These are phyloP conservation scores for Alternaria sp. DNA, from an alignment of 2,329 filamentous ascomycete species.

Conservation along the genomic window DNA sequence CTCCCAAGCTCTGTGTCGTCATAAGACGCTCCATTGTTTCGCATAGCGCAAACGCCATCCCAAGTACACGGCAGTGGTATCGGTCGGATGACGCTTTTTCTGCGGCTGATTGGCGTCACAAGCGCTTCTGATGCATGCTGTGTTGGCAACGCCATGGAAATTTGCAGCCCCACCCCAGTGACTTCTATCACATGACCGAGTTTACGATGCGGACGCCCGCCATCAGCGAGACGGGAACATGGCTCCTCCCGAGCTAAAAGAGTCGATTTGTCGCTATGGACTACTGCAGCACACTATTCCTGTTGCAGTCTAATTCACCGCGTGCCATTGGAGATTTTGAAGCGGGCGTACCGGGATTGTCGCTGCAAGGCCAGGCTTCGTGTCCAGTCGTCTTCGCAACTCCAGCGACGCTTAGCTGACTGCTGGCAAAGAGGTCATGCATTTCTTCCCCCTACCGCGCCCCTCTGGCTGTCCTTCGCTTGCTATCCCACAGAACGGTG, in stretches of 20 bases:
- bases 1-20: constrained; percentile 34
- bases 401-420: constrained; percentile 50
- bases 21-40: constrained; percentile 20
- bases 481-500: constrained; percentile 31
- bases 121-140: constrained; percentile 47
- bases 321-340: constrained; percentile 30
- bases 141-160: constrained; percentile 41
- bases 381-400: constrained; percentile 46
- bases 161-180: constrained; percentile 33
- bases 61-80: constrained; percentile 42
- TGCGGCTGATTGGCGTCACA: constrained; percentile 43
- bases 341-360: constrained; percentile 26
- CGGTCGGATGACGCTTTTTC: constrained; percentile 25
- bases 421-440: constrained; percentile 46
- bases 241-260: not conserved
- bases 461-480: constrained; percentile 38
- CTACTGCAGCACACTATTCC: constrained; percentile 17
- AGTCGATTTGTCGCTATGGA: not conserved
- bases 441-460: constrained; percentile 42
- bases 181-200: not conserved
- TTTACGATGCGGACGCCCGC: too few species aligned
- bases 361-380: constrained; percentile 40
- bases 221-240: not conserved
- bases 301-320: constrained; percentile 17
- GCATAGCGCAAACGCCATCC: constrained; percentile 31